Evolutionary conservation across 768 basidiomycete species (phyloP).

Genomic region (Dentipellis sp.): DNA sequence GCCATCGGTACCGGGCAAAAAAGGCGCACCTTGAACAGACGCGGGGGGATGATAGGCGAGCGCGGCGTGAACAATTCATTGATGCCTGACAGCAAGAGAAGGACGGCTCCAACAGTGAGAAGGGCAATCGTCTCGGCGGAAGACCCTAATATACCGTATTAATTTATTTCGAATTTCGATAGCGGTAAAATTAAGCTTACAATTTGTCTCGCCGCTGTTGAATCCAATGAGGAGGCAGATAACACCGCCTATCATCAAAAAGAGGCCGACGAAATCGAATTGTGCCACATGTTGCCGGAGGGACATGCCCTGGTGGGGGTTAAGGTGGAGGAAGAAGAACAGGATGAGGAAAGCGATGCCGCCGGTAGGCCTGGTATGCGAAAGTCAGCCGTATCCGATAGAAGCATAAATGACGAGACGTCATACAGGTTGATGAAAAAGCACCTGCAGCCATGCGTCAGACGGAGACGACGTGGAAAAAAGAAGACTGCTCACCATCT

Average conservation of each 20-base stretch:
- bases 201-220: conserved; percentile 56
- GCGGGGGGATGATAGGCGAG: conserved; percentile 65
- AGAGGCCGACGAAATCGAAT: conserved; percentile 66
- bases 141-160: conserved; percentile 36
- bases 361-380: conserved; percentile 56
- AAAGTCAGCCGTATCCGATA: neutral
- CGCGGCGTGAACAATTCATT: conserved; percentile 56
- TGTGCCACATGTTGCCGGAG: conserved; percentile 49
- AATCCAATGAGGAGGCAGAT: conserved; percentile 65
- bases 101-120: conserved; percentile 45
- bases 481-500: conserved; percentile 42
- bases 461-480: neutral
- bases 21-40: conserved; percentile 53
- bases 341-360: conserved; percentile 52
- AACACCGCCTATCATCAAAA: conserved; percentile 55
- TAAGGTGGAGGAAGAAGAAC: conserved; percentile 73
- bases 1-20: neutral
- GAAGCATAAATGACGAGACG: neutral
- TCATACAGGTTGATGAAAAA: conserved; percentile 69
- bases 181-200: conserved; percentile 28
- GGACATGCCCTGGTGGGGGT: conserved; percentile 55
- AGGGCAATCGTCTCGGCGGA: conserved; percentile 50
- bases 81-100: conserved; percentile 41
- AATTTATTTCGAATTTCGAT: neutral
- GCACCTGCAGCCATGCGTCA: conserved; percentile 33